Percentiles rank a stretch among this genome's conserved stretches.
Conservation (phyloP, 225 moss, liverwort and hornwort genomes). For the Climacium dendroides region DNA sequence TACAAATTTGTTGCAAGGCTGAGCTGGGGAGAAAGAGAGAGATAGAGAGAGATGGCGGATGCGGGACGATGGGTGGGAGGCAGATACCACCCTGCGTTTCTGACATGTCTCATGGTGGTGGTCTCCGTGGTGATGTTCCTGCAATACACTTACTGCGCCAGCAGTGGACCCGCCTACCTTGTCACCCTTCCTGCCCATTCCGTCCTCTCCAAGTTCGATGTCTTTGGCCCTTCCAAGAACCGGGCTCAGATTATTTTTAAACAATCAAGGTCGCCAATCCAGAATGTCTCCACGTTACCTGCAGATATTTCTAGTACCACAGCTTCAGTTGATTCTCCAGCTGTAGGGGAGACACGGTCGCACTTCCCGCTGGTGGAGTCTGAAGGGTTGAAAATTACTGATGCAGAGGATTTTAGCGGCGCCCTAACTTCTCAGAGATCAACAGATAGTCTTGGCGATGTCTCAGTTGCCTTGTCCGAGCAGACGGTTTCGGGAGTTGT, state of each 20-base stretch:
- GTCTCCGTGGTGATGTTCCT: constrained; percentile 10
- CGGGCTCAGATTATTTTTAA: background rate
- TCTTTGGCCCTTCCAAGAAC: background rate
- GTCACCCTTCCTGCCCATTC: background rate
- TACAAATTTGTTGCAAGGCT: background rate
- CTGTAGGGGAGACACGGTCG: background rate
- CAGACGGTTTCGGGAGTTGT: background rate
- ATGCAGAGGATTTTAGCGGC: background rate
- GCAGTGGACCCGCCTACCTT: background rate
- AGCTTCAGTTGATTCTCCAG: background rate
- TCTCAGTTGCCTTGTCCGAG: background rate
- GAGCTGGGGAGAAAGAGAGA: background rate
- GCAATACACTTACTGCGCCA: constrained; percentile 3
- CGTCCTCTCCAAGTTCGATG: background rate
- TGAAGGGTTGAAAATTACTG: background rate
- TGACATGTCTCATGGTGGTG: constrained; percentile 13
- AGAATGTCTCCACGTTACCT: background rate
- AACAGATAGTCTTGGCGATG: background rate
- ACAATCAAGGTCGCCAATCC: background rate
- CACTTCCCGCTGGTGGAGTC: background rate
- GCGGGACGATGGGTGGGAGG: background rate
- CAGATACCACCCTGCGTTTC: constrained; percentile 1
- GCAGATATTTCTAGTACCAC: background rate
- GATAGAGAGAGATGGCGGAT: constrained; percentile 11
- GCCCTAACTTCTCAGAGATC: background rate